These are phyloP conservation scores for Fusarium sp. DNA, from an alignment of 2,329 filamentous ascomycete genomes.

Conservation along the genomic window DNA sequence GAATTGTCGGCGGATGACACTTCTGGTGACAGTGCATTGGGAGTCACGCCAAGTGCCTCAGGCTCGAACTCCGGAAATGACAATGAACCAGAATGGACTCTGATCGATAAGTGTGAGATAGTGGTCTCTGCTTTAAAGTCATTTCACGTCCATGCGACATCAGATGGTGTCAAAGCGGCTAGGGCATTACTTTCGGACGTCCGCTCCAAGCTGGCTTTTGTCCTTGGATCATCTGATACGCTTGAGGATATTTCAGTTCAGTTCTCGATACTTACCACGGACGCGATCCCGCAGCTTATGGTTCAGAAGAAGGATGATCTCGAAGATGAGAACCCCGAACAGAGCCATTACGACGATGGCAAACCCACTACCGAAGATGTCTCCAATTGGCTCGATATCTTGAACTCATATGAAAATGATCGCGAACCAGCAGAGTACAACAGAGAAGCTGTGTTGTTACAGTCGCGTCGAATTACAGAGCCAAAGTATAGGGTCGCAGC, in stretches of 20 bases:
- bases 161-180: constrained; percentile 37
- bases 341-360: not conserved
- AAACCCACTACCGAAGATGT: constrained; percentile 31
- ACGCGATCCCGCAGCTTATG: constrained; percentile 33
- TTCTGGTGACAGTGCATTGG: constrained; percentile 18
- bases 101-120: constrained; percentile 38
- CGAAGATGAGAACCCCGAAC: constrained; percentile 1
- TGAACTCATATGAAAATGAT: constrained; percentile 38
- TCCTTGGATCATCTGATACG: constrained; percentile 43
- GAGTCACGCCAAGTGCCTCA: constrained; percentile 8
- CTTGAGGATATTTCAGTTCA: constrained; percentile 38
- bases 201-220: constrained; percentile 40
- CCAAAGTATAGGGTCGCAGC: constrained; percentile 46
- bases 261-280: constrained; percentile 34
- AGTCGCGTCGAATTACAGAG: constrained; percentile 36
- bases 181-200: constrained; percentile 32
- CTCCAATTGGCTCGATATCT: constrained; percentile 35
- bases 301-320: constrained; percentile 1
- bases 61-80: constrained; percentile 4
- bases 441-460: constrained; percentile 38
- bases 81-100: constrained; percentile 28
- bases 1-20: constrained; percentile 31
- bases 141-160: constrained; percentile 25
- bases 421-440: constrained; percentile 47
- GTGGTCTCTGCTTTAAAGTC: constrained; percentile 29